phyloP scores from a whole-genome alignment of 1,139 yeast species.

The Hansenula lynferdii region DNA sequence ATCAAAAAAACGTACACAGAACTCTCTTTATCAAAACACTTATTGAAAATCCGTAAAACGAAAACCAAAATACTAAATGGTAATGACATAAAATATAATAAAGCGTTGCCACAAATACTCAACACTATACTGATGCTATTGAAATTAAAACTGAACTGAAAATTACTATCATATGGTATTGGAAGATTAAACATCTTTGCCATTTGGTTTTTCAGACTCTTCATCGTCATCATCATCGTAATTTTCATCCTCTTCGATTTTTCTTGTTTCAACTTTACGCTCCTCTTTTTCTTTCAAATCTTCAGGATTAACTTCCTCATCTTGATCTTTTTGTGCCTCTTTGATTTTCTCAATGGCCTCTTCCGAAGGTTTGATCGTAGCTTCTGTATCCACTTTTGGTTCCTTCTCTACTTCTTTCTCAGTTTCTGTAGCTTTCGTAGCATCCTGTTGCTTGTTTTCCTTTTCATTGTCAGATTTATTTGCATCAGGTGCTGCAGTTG shows the following conservation, averaged over 20 bases:
- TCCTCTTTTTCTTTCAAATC: constrained; percentile 23
- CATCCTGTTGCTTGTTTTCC: too few species aligned
- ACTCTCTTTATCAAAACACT: not conserved
- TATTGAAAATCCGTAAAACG: not conserved
- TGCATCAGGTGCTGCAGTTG: too few species aligned
- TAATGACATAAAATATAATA: too few species aligned
- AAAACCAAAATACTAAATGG: too few species aligned
- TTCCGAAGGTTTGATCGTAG: constrained; percentile 36
- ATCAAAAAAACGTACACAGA: not conserved
- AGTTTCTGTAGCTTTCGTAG: constrained; percentile 8
- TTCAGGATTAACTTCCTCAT: constrained; percentile 24
- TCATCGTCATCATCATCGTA: constrained; percentile 60
- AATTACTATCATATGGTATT: not conserved
- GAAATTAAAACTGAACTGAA: not conserved
- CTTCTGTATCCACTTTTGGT: constrained; percentile 10
- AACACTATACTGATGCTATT: not conserved
- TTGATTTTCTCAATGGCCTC: constrained; percentile 34
- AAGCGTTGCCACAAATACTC: not conserved
- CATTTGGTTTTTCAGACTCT: constrained; percentile 8
- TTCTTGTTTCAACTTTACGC: constrained; percentile 66
- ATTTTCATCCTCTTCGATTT: constrained; percentile 78
- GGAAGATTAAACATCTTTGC: constrained; percentile 1
- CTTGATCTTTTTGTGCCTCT: constrained; percentile 32
- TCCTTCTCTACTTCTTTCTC: constrained; percentile 7
- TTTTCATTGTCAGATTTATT: too few species aligned